Percentiles rank a stretch among this genome's conserved stretches.
phyloP scores from a whole-genome alignment of 805 yeast genomes.

The Schwanniomyces sp. region DNA sequence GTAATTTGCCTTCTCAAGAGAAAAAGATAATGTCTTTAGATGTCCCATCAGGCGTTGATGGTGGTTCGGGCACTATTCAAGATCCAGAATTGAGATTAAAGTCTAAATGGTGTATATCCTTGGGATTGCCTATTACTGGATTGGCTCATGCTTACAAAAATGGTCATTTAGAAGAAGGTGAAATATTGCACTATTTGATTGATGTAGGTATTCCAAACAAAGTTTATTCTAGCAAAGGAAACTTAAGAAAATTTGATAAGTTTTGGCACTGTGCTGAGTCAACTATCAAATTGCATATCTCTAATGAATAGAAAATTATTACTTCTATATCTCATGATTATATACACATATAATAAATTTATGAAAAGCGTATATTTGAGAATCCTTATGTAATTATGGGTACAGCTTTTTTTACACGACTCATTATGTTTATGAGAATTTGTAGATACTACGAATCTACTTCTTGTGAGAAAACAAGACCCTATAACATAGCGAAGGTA shows the following conservation, averaged over 20 bases:
- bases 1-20: constrained; percentile 46
- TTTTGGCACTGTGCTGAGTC: constrained; percentile 44
- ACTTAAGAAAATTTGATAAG: constrained; percentile 44
- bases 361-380: background rate
- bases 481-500: background rate
- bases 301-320: constrained; percentile 2
- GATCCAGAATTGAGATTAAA: constrained; percentile 34
- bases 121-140: constrained; percentile 73
- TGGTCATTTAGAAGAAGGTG: constrained; percentile 39
- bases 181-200: constrained; percentile 57
- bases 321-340: background rate
- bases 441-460: background rate
- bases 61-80: constrained; percentile 65
- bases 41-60: constrained; percentile 79
- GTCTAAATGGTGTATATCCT: constrained; percentile 61
- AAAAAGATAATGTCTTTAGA: constrained; percentile 65
- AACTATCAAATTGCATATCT: constrained; percentile 18
- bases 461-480: background rate
- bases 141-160: constrained; percentile 59
- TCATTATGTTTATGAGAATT: constrained; percentile 3
- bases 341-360: background rate
- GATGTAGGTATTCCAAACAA: constrained; percentile 72
- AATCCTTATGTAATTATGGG: background rate
- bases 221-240: constrained; percentile 43
- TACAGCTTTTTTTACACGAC: background rate